Percentiles rank a stretch among this genome's conserved stretches.
Evolutionary conservation across 345 rosid species (phyloP).

Genomic region (Arabis hirsuta): DNA sequence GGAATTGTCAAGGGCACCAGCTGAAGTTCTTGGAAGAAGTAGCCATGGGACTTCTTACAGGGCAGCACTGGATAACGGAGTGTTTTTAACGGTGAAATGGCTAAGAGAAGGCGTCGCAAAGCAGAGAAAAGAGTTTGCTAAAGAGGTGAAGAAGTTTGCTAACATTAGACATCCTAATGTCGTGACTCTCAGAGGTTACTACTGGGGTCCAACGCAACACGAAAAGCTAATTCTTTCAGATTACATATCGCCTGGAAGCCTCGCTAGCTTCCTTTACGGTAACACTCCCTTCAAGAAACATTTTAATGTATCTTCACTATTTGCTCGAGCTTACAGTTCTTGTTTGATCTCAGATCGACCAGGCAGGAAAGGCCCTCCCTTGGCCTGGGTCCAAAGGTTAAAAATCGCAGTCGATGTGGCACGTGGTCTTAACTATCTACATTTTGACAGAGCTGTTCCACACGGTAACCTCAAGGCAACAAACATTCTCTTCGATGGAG

Average conservation of each 20-base stretch:
- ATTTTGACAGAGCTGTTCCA: slow-evolving; percentile 94
- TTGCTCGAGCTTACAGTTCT: slow-evolving; percentile 25
- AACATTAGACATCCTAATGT: slow-evolving; percentile 98
- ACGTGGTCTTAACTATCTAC: slow-evolving; percentile 98
- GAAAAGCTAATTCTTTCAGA: slow-evolving; percentile 98
- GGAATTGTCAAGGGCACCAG: slow-evolving; percentile 95
- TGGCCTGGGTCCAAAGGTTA: slow-evolving; percentile 82
- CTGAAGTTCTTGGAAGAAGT: slow-evolving; percentile 96
- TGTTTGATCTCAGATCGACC: slow-evolving; percentile 72
- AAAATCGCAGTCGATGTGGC: slow-evolving; percentile 95
- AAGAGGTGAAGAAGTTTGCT: slow-evolving; percentile 93
- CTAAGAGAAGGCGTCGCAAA: slow-evolving; percentile 98
- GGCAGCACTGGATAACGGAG: slow-evolving; percentile 89
- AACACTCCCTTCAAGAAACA: slow-evolving; percentile 28
- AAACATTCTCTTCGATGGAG: slow-evolving; percentile 80
- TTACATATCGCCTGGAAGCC: slow-evolving; percentile 93
- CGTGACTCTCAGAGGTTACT: slow-evolving; percentile 92
- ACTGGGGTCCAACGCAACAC: slow-evolving; percentile 99
- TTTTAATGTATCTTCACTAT: neutral
- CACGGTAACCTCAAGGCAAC: slow-evolving; percentile 96
- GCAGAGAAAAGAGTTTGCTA: slow-evolving; percentile 93
- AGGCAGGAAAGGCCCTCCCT: slow-evolving; percentile 84
- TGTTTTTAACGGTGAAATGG: slow-evolving; percentile 93
- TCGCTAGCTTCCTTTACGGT: slow-evolving; percentile 97
- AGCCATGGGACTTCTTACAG: slow-evolving; percentile 97